Evolutionary conservation across 345 rosid species (phyloP), one percentile per base, ranked within the genome.

Genomic region (Corymbia maculata): DNA sequence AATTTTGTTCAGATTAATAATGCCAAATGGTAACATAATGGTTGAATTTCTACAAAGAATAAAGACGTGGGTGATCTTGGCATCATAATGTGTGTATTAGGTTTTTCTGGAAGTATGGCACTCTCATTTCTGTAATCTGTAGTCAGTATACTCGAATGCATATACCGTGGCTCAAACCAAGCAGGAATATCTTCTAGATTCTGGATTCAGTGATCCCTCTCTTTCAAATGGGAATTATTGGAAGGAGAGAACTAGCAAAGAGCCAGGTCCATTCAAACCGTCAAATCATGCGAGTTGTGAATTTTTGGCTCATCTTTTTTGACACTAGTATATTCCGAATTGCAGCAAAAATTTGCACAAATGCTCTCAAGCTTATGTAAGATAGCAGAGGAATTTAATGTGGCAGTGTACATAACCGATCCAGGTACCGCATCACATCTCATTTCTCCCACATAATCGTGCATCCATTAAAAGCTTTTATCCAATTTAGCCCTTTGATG

Each of bases 341-440:
- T 90, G 88, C 95, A 97, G 99, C 98, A 97, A 96, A 97, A 97
- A 88, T 90, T 97, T 93, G 98, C 98, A 51, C 99, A 95, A 89
- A 96, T 97, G 98, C 97, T 97, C 55, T 96, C 99, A 52, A 88
- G 97, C 86, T 88, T 97, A 84, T 93, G 90, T 52, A 97, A 96
- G 95, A 96, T 95, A 70, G 95, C 98, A 8, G 98, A 97, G 90
- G 99, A 97, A 92, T 97, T 94, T 91, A 96, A 95, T n/a, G 96
- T 97, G 70, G 99, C 98, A 85, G 96, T 96, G 89, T 95, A 95
- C 93, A 94, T 96, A 96, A 97, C 99, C 88, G 96, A 95, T 94
- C 99, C 95, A 93, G 99, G 98, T 95, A 91, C 68, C 3, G 9
- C 22, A 17, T 52, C 57, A 17, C n/a, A n/a, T 52, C 51, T 53